A percentile compares a stretch with the other conserved stretches of the same genome.
Evolutionary conservation across 331 rosid species (phyloP).

Genomic region (Acacia concinna): DNA sequence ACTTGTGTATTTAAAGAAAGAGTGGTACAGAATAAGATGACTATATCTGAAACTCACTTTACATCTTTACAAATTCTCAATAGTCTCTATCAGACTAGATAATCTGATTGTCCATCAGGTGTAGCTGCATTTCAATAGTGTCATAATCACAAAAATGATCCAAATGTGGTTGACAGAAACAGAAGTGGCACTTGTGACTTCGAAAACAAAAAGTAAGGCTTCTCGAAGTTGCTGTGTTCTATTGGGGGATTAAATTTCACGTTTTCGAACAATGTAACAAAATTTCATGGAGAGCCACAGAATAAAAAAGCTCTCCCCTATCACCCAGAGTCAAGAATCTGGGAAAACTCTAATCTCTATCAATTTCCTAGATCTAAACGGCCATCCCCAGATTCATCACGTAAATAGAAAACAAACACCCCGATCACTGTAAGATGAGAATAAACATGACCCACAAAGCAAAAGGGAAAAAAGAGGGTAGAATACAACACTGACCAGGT

Average conservation of each 20-base stretch:
- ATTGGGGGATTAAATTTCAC: background rate
- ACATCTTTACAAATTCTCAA: background rate
- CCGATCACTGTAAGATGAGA: slow-evolving; percentile 19
- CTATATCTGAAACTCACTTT: background rate
- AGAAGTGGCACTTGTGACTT: background rate
- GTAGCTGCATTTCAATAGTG: background rate
- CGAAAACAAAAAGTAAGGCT: background rate
- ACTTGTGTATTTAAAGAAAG: background rate
- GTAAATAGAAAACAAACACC: slow-evolving; percentile 3
- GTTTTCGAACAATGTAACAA: background rate
- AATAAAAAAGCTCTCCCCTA: background rate
- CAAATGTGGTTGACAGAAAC: background rate
- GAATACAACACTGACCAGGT: slow-evolving; percentile 38
- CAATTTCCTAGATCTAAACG: slow-evolving; percentile 34
- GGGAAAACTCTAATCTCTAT: background rate
- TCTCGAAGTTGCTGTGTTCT: background rate
- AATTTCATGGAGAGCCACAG: background rate
- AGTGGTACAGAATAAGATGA: background rate
- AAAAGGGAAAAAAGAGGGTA: slow-evolving; percentile 8
- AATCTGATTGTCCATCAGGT: background rate
- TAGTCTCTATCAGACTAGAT: background rate
- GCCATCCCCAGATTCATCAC: slow-evolving; percentile 26
- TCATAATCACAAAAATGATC: background rate
- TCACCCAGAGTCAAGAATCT: background rate
- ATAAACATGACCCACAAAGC: background rate